Conservation (phyloP, 495 filamentous ascomycete genomes). For the Chaetomium fimeti region DNA sequence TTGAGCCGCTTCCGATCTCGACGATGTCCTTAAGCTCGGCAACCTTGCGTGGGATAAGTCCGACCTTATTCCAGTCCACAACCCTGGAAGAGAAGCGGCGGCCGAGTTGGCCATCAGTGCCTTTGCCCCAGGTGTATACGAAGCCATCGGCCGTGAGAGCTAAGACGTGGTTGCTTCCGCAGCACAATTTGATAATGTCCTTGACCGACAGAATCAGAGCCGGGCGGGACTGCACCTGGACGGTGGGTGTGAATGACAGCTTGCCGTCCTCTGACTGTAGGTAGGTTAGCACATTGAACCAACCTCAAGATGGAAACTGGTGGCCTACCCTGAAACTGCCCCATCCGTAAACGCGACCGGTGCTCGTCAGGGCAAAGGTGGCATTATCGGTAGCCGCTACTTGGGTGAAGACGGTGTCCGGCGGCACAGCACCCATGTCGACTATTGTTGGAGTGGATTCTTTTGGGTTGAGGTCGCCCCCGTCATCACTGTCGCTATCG, state of each 20-base stretch:
- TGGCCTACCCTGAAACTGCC: conserved; percentile 58
- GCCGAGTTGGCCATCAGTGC: conserved; percentile 66
- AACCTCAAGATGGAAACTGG: too few relatives aligned
- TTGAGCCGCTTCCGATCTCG: conserved; percentile 56
- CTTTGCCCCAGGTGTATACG: conserved; percentile 64
- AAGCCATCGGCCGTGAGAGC: conserved; percentile 59
- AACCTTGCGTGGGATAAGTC: conserved; percentile 48
- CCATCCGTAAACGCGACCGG: conserved; percentile 68
- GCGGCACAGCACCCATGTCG: conserved; percentile 51
- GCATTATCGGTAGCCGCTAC: conserved; percentile 63
- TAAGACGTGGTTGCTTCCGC: conserved; percentile 66
- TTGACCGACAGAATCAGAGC: conserved; percentile 32
- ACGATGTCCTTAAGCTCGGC: conserved; percentile 56
- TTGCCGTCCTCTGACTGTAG: conserved; percentile 16
- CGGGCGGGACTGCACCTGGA: conserved; percentile 14
- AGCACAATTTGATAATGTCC: conserved; percentile 57
- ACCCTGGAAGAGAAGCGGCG: conserved; percentile 50
- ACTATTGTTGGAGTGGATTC: conserved; percentile 57
- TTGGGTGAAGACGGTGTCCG: conserved; percentile 55
- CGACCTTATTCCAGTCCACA: conserved; percentile 53
- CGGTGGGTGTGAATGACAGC: conserved; percentile 15
- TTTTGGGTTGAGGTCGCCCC: conserved; percentile 52
- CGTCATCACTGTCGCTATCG: conserved; percentile 50
- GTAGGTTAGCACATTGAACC: not conserved
- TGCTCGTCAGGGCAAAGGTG: conserved; percentile 62